Evolutionary conservation across 768 basidiomycete species (phyloP).

Genomic region (Mycena belliarum): DNA sequence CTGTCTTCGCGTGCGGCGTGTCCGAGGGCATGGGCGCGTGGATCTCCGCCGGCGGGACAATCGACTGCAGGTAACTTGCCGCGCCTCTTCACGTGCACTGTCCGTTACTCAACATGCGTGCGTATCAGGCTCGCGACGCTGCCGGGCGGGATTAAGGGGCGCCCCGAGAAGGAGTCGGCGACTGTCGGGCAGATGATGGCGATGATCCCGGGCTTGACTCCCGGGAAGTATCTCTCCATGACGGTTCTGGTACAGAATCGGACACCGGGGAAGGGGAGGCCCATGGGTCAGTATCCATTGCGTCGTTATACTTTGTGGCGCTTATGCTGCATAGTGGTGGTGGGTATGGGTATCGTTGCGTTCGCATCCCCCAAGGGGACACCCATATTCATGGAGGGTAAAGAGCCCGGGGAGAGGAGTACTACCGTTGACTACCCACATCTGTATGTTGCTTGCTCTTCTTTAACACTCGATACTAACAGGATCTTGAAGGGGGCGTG

Average conservation of each 20-base stretch:
- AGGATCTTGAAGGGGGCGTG: not conserved
- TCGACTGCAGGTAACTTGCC: slow-evolving; percentile 18
- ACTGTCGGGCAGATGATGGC: not conserved
- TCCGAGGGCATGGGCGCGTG: slow-evolving; percentile 16
- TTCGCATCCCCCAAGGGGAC: slow-evolving; percentile 4
- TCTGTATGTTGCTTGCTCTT: not conserved
- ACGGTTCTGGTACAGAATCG: slow-evolving; percentile 14
- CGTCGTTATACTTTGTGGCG: not conserved
- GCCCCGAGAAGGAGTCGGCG: not conserved
- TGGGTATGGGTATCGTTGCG: slow-evolving; percentile 4
- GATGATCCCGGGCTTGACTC: not conserved
- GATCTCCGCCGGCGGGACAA: slow-evolving; percentile 9
- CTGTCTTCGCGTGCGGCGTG: slow-evolving; percentile 1
- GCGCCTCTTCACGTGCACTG: too few relatives aligned
- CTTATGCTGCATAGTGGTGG: slow-evolving; percentile 1
- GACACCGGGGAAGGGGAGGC: not conserved
- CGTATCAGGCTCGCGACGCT: slow-evolving; percentile 1
- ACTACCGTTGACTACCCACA: slow-evolving; percentile 1
- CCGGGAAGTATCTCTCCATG: slow-evolving; percentile 6
- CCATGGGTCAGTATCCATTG: slow-evolving; percentile 4
- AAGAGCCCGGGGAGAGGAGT: slow-evolving; percentile 6
- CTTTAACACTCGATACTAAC: not conserved
- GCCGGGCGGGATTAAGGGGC: not conserved
- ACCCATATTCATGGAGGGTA: slow-evolving; percentile 5
- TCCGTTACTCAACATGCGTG: too few relatives aligned